Conservation (phyloP, 331 rosid genomes). For the Quercus tomentella region DNA sequence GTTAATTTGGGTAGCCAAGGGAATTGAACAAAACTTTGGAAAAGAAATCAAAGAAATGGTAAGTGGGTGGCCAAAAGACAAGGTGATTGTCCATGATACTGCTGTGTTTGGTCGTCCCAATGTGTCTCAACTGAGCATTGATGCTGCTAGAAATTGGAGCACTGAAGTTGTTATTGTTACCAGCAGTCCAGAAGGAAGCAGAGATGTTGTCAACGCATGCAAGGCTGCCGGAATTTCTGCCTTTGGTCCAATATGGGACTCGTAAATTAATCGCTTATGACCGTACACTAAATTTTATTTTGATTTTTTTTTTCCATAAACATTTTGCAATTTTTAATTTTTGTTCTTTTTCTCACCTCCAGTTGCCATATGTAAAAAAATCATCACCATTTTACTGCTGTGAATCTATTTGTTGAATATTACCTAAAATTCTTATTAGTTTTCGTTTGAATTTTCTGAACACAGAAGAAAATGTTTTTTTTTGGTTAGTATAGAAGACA, state of each 20-base stretch:
- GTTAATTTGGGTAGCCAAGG: conserved; percentile 66
- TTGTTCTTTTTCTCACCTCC: too few relatives aligned
- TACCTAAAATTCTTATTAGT: too few relatives aligned
- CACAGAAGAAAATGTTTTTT: too few relatives aligned
- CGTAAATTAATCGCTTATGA: neutral
- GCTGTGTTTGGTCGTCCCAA: conserved; percentile 52
- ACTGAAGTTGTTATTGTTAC: conserved; percentile 53
- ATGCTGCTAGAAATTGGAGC: conserved; percentile 44
- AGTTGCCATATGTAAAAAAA: too few relatives aligned
- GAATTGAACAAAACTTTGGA: conserved; percentile 55
- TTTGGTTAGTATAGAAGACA: too few relatives aligned
- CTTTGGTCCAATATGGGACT: conserved; percentile 32
- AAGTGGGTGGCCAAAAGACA: conserved; percentile 33
- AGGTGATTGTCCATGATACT: conserved; percentile 53
- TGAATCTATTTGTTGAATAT: too few relatives aligned
- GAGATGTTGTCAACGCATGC: conserved; percentile 33
- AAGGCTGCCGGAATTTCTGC: conserved; percentile 42
- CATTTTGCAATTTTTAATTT: too few relatives aligned
- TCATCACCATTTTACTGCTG: too few relatives aligned
- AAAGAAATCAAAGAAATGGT: conserved; percentile 40
- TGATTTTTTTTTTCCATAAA: too few relatives aligned
- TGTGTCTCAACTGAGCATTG: conserved; percentile 44
- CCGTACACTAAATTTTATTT: too few relatives aligned
- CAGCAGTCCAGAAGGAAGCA: conserved; percentile 52
- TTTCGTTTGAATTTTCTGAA: too few relatives aligned